Evolutionary conservation across 345 rosid species (phyloP), one percentile per base, ranked within the genome.

Genomic region (Gossypium stocksii): DNA sequence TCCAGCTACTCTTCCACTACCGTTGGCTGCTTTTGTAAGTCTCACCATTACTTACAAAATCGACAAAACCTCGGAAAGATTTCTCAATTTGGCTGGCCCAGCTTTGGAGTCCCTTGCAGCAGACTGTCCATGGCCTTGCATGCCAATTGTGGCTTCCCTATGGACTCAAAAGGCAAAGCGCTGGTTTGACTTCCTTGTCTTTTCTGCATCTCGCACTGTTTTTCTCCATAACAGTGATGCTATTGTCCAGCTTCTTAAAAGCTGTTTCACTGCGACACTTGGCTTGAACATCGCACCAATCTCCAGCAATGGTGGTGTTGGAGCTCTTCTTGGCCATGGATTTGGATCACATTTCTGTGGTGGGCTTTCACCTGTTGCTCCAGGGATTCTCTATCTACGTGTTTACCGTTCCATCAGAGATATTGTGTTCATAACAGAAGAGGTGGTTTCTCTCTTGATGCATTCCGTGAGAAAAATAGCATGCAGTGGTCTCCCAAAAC

Each of bases 111-210:
- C 89, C 82, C 92, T 95, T 70, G 96, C 97, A 76, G 92, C 98
- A 62, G 89, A 93, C 73, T 95, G 98, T 75, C 99, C 97, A 6
- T 95, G 99, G 99, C 99, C 99, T 70, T 91, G 97, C 89, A 87
- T 93, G 98, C 97, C 99, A 13, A 90, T 95, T 23, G 89, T 95
- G 77, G 85, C 94, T 65, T 89, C 99, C 23, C 76, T 95, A 25
- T 95, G 98, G 99, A 86, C 97, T 61, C 99, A 93, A 85, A 93
- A 95, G 86, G 99, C 93, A 12, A 95, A 85, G 83, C 97, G 97
- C 45, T 95, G 99, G 99, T 90, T 90, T 54, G 99, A 91, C 80
- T 93, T 88, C 78, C 93, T 95, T 60, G 88, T 89, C 70, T 95
- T 95, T 78, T 91, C 93, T 80, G 98, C 99, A n/a, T 93, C 98